These are phyloP conservation scores for Colletotrichum lupini DNA, from an alignment of 2,329 filamentous ascomycete species.

Conservation along the genomic window DNA sequence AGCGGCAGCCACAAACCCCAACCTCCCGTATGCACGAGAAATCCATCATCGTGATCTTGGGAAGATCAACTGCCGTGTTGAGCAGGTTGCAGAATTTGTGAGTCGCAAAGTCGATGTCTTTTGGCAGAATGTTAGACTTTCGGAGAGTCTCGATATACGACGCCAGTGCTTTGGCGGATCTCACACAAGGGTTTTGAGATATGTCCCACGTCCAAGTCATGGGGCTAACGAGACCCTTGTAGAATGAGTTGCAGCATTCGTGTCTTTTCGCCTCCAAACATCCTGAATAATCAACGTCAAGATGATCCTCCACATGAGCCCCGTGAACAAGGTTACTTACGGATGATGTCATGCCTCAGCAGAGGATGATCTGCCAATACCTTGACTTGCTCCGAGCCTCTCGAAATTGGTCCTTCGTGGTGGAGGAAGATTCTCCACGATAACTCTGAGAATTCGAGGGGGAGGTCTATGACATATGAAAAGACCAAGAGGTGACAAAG, in stretches of 20 bases:
- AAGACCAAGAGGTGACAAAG: constrained; percentile 36
- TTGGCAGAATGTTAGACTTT: constrained; percentile 25
- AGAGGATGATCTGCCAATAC: constrained; percentile 35
- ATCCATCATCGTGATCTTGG: constrained; percentile 21
- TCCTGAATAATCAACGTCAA: background rate
- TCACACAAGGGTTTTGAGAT: constrained; percentile 15
- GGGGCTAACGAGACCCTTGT: constrained; percentile 28
- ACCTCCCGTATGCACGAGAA: constrained; percentile 18
- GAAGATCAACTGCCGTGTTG: constrained; percentile 17
- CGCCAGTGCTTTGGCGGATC: constrained; percentile 30
- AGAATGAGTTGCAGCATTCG: constrained; percentile 32
- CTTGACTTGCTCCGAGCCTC: constrained; percentile 15
- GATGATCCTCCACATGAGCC: too few relatives aligned
- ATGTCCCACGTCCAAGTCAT: constrained; percentile 27
- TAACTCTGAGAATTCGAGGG: constrained; percentile 32
- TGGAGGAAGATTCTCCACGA: constrained; percentile 35
- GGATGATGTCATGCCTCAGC: constrained; percentile 29
- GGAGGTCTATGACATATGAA: constrained; percentile 35
- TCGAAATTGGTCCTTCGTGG: constrained; percentile 34
- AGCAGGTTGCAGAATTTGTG: constrained; percentile 35
- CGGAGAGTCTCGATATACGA: constrained; percentile 32
- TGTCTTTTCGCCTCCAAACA: constrained; percentile 32
- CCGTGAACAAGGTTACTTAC: constrained; percentile 2
- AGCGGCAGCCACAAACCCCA: constrained; percentile 19
- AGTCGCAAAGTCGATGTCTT: constrained; percentile 34